Conservation (phyloP, 768 basidiomycete genomes). For the Sarcomyxa edulis region DNA sequence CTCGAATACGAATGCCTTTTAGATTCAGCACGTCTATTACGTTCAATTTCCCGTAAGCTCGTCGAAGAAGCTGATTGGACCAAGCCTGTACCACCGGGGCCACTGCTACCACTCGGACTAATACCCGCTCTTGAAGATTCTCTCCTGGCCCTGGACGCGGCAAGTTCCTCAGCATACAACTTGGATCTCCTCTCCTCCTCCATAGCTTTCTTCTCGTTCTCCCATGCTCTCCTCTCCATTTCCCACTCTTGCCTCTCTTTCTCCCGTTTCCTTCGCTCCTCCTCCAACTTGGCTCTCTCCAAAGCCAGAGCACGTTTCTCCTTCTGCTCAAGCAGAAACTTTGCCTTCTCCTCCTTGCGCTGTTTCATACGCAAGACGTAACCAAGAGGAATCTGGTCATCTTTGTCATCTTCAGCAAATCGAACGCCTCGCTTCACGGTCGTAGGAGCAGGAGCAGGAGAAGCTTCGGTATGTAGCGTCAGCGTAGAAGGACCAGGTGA, state of each 20-base stretch:
- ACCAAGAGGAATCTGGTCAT: slow-evolving; percentile 63
- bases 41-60: slow-evolving; percentile 35
- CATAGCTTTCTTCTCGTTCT: slow-evolving; percentile 43
- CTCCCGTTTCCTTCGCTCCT: slow-evolving; percentile 39
- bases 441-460: slow-evolving; percentile 11
- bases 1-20: slow-evolving; percentile 33
- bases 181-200: slow-evolving; percentile 42
- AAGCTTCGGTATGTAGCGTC: slow-evolving; percentile 8
- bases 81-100: slow-evolving; percentile 20
- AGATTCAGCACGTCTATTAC: slow-evolving; percentile 33
- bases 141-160: slow-evolving; percentile 54
- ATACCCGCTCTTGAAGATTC: slow-evolving; percentile 51
- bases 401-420: slow-evolving; percentile 61
- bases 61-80: slow-evolving; percentile 30
- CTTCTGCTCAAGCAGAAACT: slow-evolving; percentile 56
- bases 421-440: slow-evolving; percentile 53
- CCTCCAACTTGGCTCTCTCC: slow-evolving; percentile 34
- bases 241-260: slow-evolving; percentile 39
- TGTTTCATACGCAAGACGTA: slow-evolving; percentile 69
- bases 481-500: slow-evolving; percentile 8
- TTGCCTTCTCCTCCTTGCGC: slow-evolving; percentile 68
- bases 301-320: slow-evolving; percentile 45
- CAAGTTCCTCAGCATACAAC: slow-evolving; percentile 53
- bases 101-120: slow-evolving; percentile 3
- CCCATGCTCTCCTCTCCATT: slow-evolving; percentile 40